phyloP scores from a whole-genome alignment of 441 rosid species.

The Bocquillonia castaneifolia region DNA sequence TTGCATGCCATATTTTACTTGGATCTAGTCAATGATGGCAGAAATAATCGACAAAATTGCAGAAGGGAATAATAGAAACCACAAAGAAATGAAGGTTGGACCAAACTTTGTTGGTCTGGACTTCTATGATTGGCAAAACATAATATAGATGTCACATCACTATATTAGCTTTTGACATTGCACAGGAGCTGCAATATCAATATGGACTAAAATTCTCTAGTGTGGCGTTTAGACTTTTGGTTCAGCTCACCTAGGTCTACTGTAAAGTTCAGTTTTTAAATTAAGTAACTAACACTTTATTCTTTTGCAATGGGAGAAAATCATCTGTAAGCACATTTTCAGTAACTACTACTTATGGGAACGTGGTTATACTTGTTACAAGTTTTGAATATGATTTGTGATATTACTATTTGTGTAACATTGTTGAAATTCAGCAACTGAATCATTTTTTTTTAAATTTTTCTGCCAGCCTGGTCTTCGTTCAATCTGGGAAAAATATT shows the following conservation, averaged over 20 bases:
- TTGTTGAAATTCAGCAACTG: constrained; percentile 6
- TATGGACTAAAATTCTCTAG: neutral
- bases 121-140: neutral
- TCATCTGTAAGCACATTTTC: constrained; percentile 3
- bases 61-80: neutral
- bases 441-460: neutral
- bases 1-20: neutral
- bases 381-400: neutral
- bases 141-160: neutral
- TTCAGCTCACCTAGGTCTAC: neutral
- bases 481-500: constrained; percentile 97
- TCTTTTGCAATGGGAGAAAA: neutral
- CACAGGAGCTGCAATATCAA: neutral
- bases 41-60: neutral
- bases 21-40: neutral
- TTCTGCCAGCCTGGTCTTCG: constrained; percentile 77
- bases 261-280: neutral
- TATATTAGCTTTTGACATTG: neutral
- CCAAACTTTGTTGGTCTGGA: neutral
- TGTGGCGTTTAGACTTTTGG: neutral
- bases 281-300: neutral
- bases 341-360: neutral
- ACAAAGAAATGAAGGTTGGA: neutral
- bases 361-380: neutral
- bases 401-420: neutral